These are phyloP conservation scores for Ophiosphaerella narmari DNA, from an alignment of 2,329 filamentous ascomycete genomes.

Conservation along the genomic window DNA sequence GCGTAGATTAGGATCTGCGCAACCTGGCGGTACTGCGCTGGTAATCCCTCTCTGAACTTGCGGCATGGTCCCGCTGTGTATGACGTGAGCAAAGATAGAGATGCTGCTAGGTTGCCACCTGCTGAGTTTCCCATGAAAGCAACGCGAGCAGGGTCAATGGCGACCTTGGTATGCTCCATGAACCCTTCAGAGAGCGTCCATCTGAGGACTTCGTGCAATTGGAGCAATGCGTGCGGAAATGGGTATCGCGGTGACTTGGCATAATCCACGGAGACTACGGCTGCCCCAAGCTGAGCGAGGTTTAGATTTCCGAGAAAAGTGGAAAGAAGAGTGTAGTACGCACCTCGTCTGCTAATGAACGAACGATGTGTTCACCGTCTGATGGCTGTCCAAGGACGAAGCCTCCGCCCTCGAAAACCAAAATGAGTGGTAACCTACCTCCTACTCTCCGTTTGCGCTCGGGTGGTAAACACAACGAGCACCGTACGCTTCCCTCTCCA, in stretches of 20 bases:
- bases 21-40: background rate
- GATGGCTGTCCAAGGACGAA: background rate
- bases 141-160: background rate
- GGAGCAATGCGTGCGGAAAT: background rate
- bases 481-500: background rate
- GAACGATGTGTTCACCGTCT: background rate
- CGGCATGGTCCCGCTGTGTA: background rate
- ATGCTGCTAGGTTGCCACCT: background rate
- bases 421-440: background rate
- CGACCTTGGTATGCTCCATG: background rate
- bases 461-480: background rate
- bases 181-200: background rate
- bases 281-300: background rate
- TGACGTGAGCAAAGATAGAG: background rate
- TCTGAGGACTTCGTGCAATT: background rate
- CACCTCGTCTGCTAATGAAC: background rate
- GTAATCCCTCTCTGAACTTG: background rate
- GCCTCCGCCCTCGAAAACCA: background rate
- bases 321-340: background rate
- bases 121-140: background rate
- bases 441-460: background rate
- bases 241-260: background rate
- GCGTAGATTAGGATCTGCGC: background rate
- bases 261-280: background rate
- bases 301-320: background rate